These are phyloP conservation scores for Aspergillus versicolor DNA, from an alignment of 2,329 filamentous ascomycete species.

Conservation along the genomic window DNA sequence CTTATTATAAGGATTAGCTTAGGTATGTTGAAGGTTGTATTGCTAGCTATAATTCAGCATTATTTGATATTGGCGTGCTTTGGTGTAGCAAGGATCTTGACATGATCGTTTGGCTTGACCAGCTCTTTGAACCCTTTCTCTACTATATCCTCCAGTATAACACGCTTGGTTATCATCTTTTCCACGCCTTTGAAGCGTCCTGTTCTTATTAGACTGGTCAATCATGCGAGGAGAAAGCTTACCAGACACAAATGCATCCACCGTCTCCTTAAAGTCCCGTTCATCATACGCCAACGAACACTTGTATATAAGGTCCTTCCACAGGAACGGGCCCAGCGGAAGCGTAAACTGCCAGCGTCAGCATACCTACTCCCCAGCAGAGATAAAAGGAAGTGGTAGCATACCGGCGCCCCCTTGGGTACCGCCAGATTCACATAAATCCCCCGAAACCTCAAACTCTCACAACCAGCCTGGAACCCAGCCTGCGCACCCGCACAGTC, in stretches of 20 bases:
- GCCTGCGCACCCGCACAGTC: constrained; percentile 15
- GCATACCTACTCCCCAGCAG: neutral
- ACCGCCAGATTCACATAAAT: constrained; percentile 13
- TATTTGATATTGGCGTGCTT: neutral
- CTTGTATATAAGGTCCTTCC: constrained; percentile 10
- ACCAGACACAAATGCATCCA: constrained; percentile 12
- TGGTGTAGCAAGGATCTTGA: constrained; percentile 15
- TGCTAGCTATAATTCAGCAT: too few species aligned
- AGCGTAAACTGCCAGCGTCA: constrained; percentile 3
- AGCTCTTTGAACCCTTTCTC: constrained; percentile 14
- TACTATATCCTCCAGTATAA: constrained; percentile 12
- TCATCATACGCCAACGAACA: constrained; percentile 13
- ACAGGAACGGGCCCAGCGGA: constrained; percentile 5
- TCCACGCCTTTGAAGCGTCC: constrained; percentile 14
- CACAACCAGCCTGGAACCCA: constrained; percentile 3
- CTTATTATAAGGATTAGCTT: constrained; percentile 16
- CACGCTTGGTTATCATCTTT: constrained; percentile 9
- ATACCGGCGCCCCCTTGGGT: constrained; percentile 5
- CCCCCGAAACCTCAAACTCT: constrained; percentile 11
- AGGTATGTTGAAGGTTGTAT: neutral
- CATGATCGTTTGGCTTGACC: constrained; percentile 14
- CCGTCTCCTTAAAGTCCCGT: constrained; percentile 10
- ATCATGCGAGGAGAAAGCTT: neutral
- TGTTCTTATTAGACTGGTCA: neutral
- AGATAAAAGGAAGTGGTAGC: neutral